Base-by-base conservation (phyloP, 805 yeast genomes). In the Priceomyces castillae region DNA sequence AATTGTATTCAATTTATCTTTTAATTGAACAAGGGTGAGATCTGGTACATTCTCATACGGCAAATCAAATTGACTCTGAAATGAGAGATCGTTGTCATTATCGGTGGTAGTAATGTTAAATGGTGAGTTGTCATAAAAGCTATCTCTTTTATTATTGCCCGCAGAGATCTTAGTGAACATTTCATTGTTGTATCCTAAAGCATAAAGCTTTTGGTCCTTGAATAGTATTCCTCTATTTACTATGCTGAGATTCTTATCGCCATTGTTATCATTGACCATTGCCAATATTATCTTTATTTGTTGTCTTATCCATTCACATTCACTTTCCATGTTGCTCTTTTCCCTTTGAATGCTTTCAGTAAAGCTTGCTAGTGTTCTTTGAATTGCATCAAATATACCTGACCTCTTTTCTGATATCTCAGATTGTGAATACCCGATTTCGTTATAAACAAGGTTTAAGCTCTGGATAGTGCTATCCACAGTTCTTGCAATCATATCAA, bases 401-500 rank as follows among this genome's bases (percentile, higher is more conserved):
- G 71, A 59, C 49, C 78, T 80, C 49, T 78, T 80, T 30, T 59
- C 60, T 11, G 72, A 54, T 2, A 78, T 73, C 44, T 80, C 83
- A 7, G 58, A 53, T n/a, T 67, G 57, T 1, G 82, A 69, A 53
- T 76, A 79, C 1, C 86, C 86, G 33, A 81, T 80, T 44, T 70
- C 73, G 38, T 65, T 64, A 54, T 79, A 79, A 7, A 78, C 69
- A 3, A 54, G 52, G 40, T 74, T 69, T n/a, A 80, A 56, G 40
- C 75, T 73, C 49, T 47, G 50, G 14, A 71, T 60, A 7, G 74
- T 64, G n/a, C 51, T 49, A 42, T 62, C 61, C n/a, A 71, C 69
- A 28, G 66, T 61, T 19, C 55, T 44, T 3, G 66, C 59, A 14
- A 70, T 65, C 18, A 53, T 42, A 31, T 67, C 69, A 37, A 69